Conservation (phyloP, 257 asterid species). For the Solanum gracilifrons region DNA sequence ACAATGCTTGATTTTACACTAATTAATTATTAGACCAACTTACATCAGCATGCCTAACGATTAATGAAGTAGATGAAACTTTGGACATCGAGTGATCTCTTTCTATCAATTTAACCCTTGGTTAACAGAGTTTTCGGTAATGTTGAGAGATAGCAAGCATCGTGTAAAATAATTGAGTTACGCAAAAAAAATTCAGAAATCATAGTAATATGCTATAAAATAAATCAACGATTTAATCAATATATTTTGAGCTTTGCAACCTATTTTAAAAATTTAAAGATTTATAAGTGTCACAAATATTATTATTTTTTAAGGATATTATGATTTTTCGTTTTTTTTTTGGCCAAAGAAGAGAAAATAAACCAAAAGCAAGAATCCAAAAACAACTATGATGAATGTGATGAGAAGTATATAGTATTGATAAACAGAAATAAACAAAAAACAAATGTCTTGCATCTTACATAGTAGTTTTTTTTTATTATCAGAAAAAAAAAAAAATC, state of each 20-base stretch:
- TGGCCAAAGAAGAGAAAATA: not conserved
- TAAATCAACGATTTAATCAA: not conserved
- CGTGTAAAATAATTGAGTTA: not conserved
- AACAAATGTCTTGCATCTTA: conserved; percentile 13
- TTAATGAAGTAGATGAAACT: not conserved
- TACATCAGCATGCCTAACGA: not conserved
- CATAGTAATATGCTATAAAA: too few relatives aligned
- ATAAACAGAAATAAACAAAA: not conserved
- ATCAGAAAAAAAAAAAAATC: conserved; percentile 11
- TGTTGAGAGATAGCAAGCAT: not conserved
- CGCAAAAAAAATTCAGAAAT: not conserved
- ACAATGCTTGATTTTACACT: not conserved
- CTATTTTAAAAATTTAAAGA: not conserved
- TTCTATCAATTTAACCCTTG: too few relatives aligned
- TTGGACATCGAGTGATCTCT: not conserved
- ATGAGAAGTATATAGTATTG: not conserved
- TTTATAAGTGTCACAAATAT: not conserved
- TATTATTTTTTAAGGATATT: not conserved
- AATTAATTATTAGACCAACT: not conserved
- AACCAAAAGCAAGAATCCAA: conserved; percentile 12
- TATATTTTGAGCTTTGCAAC: not conserved
- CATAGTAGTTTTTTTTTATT: not conserved
- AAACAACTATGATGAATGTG: not conserved
- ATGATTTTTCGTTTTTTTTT: not conserved
- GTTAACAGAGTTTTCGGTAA: too few relatives aligned